Evolutionary conservation across 2,329 filamentous ascomycete genomes (phyloP).

Genomic region (Fusarium sp.): DNA sequence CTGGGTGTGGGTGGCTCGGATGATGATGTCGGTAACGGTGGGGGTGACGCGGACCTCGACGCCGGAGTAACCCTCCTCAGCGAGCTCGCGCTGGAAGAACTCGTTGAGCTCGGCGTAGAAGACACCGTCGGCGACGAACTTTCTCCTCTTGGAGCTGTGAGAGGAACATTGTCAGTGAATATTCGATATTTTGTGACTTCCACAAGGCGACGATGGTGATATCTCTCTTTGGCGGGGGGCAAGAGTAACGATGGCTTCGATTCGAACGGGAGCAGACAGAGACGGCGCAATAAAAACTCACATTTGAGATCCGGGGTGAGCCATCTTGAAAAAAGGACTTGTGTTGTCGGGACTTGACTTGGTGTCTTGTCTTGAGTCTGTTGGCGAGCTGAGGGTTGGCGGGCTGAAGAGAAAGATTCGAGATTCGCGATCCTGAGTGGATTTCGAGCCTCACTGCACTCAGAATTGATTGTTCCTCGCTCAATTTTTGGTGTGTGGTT

Average conservation of each 20-base stretch:
- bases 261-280: background rate
- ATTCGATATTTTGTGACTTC: slow-evolving; percentile 14
- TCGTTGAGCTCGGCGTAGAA: slow-evolving; percentile 99
- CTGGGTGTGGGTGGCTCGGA: slow-evolving; percentile 99
- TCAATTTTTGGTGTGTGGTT: slow-evolving; percentile 52
- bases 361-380: slow-evolving; percentile 43
- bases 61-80: slow-evolving; percentile 99
- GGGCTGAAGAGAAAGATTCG: slow-evolving; percentile 50
- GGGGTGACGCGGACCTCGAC: slow-evolving; percentile 99
- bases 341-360: slow-evolving; percentile 49
- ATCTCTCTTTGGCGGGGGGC: slow-evolving; percentile 26
- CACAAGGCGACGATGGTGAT: background rate
- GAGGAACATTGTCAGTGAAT: slow-evolving; percentile 35
- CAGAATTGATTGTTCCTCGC: slow-evolving; percentile 32
- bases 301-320: slow-evolving; percentile 72
- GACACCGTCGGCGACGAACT: slow-evolving; percentile 97
- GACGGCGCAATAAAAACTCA: slow-evolving; percentile 56
- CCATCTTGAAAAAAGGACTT: slow-evolving; percentile 63
- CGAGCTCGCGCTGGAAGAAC: slow-evolving; percentile 99
- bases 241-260: slow-evolving; percentile 12
- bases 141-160: slow-evolving; percentile 87
- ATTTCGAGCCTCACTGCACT: slow-evolving; percentile 46
- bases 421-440: slow-evolving; percentile 51
- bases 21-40: slow-evolving; percentile 99
- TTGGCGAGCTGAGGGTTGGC: slow-evolving; percentile 55